A percentile compares a stretch with the other conserved stretches of the same genome.
These are phyloP conservation scores for Biscogniauxia mediterranea DNA, from an alignment of 2,329 filamentous ascomycete species.

Conservation along the genomic window DNA sequence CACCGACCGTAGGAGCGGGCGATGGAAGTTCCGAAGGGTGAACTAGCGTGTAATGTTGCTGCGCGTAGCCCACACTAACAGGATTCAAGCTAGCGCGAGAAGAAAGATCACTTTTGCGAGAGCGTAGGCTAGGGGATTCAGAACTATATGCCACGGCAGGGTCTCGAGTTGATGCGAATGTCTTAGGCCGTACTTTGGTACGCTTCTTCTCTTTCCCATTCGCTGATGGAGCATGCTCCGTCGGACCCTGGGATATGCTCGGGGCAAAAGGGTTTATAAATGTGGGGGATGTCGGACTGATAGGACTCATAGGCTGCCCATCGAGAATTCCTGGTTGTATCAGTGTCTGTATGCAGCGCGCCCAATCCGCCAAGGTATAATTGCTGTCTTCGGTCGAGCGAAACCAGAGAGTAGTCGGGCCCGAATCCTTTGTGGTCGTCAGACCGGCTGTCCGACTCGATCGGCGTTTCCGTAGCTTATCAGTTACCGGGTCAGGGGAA, in stretches of 20 bases:
- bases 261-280: slow-evolving; percentile 54
- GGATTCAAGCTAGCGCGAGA: slow-evolving; percentile 52
- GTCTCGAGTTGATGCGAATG: slow-evolving; percentile 47
- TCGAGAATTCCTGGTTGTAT: slow-evolving; percentile 41
- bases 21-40: slow-evolving; percentile 57
- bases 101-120: slow-evolving; percentile 61
- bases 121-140: slow-evolving; percentile 59
- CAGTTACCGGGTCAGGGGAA: slow-evolving; percentile 47
- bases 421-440: slow-evolving; percentile 49
- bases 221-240: slow-evolving; percentile 43
- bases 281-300: slow-evolving; percentile 52
- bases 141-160: slow-evolving; percentile 53
- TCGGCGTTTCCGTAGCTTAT: slow-evolving; percentile 62
- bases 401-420: slow-evolving; percentile 54
- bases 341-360: slow-evolving; percentile 47
- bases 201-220: slow-evolving; percentile 42
- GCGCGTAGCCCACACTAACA: slow-evolving; percentile 38
- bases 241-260: slow-evolving; percentile 37
- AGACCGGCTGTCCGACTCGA: slow-evolving; percentile 62
- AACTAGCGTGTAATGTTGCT: slow-evolving; percentile 50
- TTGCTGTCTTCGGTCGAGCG: slow-evolving; percentile 53
- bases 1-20: slow-evolving; percentile 50
- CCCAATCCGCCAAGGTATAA: slow-evolving; percentile 58
- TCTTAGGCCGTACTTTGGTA: slow-evolving; percentile 45
- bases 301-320: slow-evolving; percentile 45